Conservation (phyloP, 805 yeast species). For the Ogataea parapolymorpha region DNA sequence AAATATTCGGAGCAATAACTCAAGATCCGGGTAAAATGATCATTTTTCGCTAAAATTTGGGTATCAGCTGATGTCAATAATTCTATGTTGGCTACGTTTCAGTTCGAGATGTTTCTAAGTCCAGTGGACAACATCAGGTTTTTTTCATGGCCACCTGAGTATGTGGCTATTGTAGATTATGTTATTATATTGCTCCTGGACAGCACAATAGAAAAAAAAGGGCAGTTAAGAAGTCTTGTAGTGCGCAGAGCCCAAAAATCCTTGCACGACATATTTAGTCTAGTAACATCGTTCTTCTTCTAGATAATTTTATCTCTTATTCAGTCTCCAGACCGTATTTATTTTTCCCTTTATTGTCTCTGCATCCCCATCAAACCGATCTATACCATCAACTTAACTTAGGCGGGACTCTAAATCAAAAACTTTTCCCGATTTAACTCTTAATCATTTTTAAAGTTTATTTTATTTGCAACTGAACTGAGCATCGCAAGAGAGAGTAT, state of each 20-base stretch:
- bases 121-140: background rate
- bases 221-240: background rate
- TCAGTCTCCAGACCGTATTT: background rate
- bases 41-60: background rate
- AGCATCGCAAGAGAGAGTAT: background rate
- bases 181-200: background rate
- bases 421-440: background rate
- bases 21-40: background rate
- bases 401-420: background rate
- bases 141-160: background rate
- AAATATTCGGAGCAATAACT: background rate
- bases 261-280: background rate
- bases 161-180: background rate
- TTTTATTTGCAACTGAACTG: background rate
- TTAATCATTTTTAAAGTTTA: background rate
- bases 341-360: background rate
- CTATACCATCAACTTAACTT: background rate
- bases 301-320: background rate
- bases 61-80: background rate
- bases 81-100: background rate
- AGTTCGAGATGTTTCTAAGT: background rate
- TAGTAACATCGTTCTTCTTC: constrained; percentile 1
- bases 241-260: background rate
- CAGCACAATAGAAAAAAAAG: background rate
- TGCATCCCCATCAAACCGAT: constrained; percentile 3